Evolutionary conservation across 805 yeast species (phyloP), one percentile per base, ranked within the genome.

Genomic region (Helenozyma rhizophorensis): DNA sequence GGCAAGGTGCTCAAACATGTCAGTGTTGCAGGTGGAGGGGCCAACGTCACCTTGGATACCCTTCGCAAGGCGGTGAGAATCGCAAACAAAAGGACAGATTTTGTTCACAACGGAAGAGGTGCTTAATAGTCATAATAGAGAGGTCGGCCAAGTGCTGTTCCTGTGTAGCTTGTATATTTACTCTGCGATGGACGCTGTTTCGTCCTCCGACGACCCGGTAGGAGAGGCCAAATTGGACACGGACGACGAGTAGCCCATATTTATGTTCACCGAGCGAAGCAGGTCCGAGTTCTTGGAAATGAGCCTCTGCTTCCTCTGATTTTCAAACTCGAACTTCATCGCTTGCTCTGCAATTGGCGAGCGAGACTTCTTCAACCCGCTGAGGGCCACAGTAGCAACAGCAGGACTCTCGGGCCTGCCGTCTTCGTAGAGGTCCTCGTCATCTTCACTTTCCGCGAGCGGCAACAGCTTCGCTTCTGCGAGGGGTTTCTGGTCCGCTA

Each of bases 11-110:
- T 74, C 33, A 68, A 63, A 32, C 62, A 69, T 17, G 56, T 78
- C 9, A 69, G 67, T 14, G 51, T 80, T 3, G 50, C 64, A 11
- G 81, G 83, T 13, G 76, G 74, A 2, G 60, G 69, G 10, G 57
- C 69, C 9, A 63, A 60, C 17, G 56, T 79, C 14, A 62, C 76
- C 1, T 64, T 67, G 34, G 73, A 70, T 0, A 60, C 65, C 23
- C 56, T 83, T 17, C 60, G 56, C 32, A 55, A 55, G 36, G 71
- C 84, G 0, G 53, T 82, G 2, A 51, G 53, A 2, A 51, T 78
- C 10, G 69, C 84, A 0, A 62, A 53, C 28, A 39, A 54, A 22
- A 70, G 88, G 53, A 61, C 81, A 1, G 39, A 48, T 9, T 17
- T 28, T 13, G 5, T 8, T 24, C 14, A 24, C 11, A 4, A 4